A percentile compares a stretch with the other conserved stretches of the same genome.
phyloP scores from a whole-genome alignment of 2,329 filamentous ascomycete genomes.

The Botrytis hyacinthi region DNA sequence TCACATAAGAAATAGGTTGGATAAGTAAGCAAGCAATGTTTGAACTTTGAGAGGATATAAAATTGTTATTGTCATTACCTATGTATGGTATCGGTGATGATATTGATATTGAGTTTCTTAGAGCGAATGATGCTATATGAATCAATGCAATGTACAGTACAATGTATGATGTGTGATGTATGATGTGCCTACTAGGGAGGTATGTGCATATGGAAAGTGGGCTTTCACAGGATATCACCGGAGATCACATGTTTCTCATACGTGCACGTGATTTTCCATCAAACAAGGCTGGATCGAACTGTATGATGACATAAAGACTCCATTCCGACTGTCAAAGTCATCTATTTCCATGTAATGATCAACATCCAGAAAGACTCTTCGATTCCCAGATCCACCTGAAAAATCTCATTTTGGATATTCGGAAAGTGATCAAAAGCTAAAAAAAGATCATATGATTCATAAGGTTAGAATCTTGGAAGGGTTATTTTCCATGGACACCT shows the following conservation, averaged over 20 bases:
- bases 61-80: neutral
- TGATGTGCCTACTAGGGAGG: neutral
- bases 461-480: neutral
- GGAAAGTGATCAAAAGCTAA: neutral
- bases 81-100: neutral
- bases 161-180: neutral
- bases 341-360: neutral
- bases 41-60: neutral
- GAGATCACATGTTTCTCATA: neutral
- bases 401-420: neutral
- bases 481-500: neutral
- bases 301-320: neutral
- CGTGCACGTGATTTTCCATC: neutral
- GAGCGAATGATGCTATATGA: neutral
- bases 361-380: neutral
- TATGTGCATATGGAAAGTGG: constrained; percentile 4
- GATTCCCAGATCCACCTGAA: neutral
- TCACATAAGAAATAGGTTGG: neutral
- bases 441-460: constrained; percentile 4
- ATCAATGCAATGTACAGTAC: neutral
- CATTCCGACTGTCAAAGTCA: neutral
- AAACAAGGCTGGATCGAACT: neutral
- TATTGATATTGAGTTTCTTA: neutral
- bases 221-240: neutral
- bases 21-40: neutral